Evolutionary conservation across 139 green algal genomes (phyloP), one percentile per base, ranked within the genome.

Genomic region (Chlamydomonas eustigma): DNA sequence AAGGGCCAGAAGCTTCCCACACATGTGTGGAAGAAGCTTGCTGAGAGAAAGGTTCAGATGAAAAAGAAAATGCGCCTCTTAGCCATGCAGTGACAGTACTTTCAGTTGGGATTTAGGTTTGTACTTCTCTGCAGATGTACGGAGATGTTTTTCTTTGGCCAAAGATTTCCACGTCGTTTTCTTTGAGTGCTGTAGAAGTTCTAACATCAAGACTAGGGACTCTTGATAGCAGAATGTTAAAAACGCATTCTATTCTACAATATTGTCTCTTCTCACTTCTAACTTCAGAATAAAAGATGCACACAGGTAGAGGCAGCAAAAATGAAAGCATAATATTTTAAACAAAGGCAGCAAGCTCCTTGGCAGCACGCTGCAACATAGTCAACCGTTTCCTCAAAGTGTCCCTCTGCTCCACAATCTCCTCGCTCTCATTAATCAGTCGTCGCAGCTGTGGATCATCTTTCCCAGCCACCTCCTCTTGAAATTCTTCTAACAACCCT

Each of bases 381-480:
- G 58, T 75, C 24, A 90, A 71, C 2, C 77, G 44, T 74, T 84
- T 87, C 31, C 72, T 65, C 36, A 90, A 37, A 64, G 4, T 66
- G 34, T 90, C 80, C 12, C 92, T 81, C 76, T 92, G 81, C 81
- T 88, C 89, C 18, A 87, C 87, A 31, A 92, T 81, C 69, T 88
- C 83, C 84, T 96, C 92, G 81, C 93, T 93, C 83, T 97, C 92
- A 37, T 88, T 90, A 73, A 97, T 88, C 67, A 97, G 80, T 52
- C 89, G 88, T 77, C 91, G 86, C 52, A 97, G 83, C 35, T 80
- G 63, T n/a, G 69, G 73, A 75, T 95, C 92, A 72, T 94, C 89
- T 64, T 93, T 90, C 44, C 85, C 86, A 22, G 91, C 51, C 37
- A 95, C 86, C 24, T 90, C 85, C 64, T 91, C 90, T 66, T 90